Evolutionary conservation across 176 grass and related monocot genomes (phyloP), one percentile per base, ranked within the genome.

Genomic region (Hordeum marinum): DNA sequence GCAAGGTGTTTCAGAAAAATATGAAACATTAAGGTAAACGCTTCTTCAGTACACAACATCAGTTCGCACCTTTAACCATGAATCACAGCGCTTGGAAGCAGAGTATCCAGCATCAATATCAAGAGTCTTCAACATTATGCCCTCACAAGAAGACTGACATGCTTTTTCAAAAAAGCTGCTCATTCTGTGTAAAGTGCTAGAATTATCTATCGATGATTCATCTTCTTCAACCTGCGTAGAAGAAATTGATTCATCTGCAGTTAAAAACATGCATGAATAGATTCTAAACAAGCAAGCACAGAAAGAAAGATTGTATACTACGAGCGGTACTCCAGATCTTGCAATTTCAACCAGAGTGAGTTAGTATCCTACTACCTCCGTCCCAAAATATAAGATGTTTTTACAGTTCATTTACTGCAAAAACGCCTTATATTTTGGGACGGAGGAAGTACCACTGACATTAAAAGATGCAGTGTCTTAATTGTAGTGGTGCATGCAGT

Each of bases 41-140:
- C 42, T 77, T 24, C 18, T 67, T 84, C 20, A 62, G 7, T 64
- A 59, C 21, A 54, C 27, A 86, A 71, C 43, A 83, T 71, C 61
- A 60, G 25, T 24, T 84, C 58, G 35, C 72, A 98, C 93, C 91
- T 94, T 96, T 75, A 96, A 83, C 93, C 96, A 99, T 70, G 91
- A 94, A 80, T 94, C 91, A 34, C 91, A 86, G 42, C 90, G 93
- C 69, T 94, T 99, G 67, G 96, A 96, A 48, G 96, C 93, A 86
- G 88, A 94, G 86, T 99, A 99, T 85, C 88, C 85, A 42, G 93
- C 90, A 86, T 99, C 90, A 83, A 89, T 34, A 92, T 99, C 96
- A 63, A 99, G 90, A 84, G 89, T 91, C 79, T 99, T 99, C 39
- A 96, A 82, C 96, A 98, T 95, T 75, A 95, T 98, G 78, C 93